Evolutionary conservation across 805 yeast genomes (phyloP), one percentile per base, ranked within the genome.

Genomic region (Saccharomycopsis sp.): DNA sequence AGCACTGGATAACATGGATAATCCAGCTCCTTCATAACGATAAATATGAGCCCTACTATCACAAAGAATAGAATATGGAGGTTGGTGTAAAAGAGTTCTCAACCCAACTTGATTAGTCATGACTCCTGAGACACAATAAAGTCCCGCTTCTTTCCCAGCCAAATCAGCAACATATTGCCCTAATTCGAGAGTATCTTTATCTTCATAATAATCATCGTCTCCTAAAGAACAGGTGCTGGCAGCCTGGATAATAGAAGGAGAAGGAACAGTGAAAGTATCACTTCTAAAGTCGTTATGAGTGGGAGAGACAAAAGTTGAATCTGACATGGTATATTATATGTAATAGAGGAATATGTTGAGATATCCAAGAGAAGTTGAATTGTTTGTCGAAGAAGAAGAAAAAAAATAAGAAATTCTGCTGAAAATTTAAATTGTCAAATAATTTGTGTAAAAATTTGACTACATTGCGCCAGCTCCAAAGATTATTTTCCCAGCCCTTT

Each of bases 201-300:
- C 97, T 56, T 88, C 96, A 48, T 74, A 69, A 61, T 85, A 85
- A n/a, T 88, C 96, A 8, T 89, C 72, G 54, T 88, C 96, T 33
- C 96, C 96, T 36, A 73, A 67, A 1, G 88, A 62, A 21, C 83
- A 72, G 4, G 56, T 50, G 21, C 64, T 37, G 34, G 73, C 75
- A 34, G 86, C 76, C 42, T 70, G 67, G 15, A 81, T 56, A 89
- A 87, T 85, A 31, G 72, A 65, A 26, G 64, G 63, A 1, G 95
- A 75, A 18, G 96, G 96, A 10, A 83, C 81, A 3, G 96, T 87
- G 69, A 86, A 85, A 1, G 96, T 88, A 58, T 88, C 97, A 52
- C 89, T 70, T 57, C 79, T 66, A 50, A 74, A 67, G 49, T 74
- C 79, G 55, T 72, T 72, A 49, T 44, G 47, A 18, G 47, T 44